These are phyloP conservation scores for Lachancea nothofagi DNA, from an alignment of 805 yeast species.

Conservation along the genomic window DNA sequence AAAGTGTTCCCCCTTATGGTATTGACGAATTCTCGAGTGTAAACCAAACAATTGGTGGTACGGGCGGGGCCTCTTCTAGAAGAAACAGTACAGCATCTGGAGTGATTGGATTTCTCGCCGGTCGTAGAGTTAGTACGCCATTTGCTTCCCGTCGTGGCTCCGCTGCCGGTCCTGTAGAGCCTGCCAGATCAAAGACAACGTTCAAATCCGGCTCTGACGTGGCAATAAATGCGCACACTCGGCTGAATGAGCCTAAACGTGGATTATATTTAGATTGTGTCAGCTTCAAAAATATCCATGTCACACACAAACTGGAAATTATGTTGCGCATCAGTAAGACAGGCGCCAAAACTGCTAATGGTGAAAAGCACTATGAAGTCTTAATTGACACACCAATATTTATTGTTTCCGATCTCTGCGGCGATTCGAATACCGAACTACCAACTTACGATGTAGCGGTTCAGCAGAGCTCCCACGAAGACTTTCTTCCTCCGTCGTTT, in stretches of 20 bases:
- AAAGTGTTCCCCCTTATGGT: conserved; percentile 32
- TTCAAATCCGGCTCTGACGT: conserved; percentile 20
- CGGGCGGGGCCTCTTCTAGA: conserved; percentile 6
- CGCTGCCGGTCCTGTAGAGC: neutral
- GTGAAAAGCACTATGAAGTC: conserved; percentile 71
- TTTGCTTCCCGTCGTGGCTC: conserved; percentile 11
- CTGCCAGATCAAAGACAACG: conserved; percentile 10
- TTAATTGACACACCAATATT: conserved; percentile 72
- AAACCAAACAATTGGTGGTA: conserved; percentile 15
- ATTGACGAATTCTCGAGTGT: conserved; percentile 23
- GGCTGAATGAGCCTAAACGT: conserved; percentile 24
- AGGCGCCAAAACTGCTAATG: conserved; percentile 40
- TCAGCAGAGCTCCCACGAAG: conserved; percentile 13
- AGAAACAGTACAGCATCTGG: conserved; percentile 15
- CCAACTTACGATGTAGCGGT: conserved; percentile 35
- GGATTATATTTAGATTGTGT: conserved; percentile 55
- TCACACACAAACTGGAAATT: conserved; percentile 64
- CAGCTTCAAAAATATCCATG: conserved; percentile 55
- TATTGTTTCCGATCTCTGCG: conserved; percentile 42
- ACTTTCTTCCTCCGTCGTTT: conserved; percentile 49
- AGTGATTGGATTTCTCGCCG: conserved; percentile 19
- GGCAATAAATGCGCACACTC: conserved; percentile 19
- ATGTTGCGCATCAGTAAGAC: conserved; percentile 58
- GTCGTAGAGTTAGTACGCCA: conserved; percentile 10
- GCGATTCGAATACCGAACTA: conserved; percentile 34